phyloP scores from a whole-genome alignment of 345 rosid species.

The Salix suchowensis region DNA sequence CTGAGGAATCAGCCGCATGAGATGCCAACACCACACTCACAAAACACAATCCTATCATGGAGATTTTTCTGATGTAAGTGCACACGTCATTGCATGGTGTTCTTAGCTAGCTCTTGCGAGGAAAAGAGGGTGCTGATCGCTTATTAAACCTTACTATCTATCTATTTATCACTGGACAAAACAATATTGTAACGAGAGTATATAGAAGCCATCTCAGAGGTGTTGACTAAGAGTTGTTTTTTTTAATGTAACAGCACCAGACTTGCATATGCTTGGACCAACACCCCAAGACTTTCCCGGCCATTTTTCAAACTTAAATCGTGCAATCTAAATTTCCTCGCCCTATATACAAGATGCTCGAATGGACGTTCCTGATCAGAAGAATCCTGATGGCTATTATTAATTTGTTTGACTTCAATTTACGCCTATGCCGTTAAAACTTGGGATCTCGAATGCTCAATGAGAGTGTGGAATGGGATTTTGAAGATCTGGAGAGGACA shows the following conservation, averaged over 20 bases:
- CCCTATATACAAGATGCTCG: neutral
- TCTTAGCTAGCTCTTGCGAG: neutral
- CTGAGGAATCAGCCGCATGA: neutral
- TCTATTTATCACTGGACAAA: neutral
- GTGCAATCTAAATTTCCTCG: neutral
- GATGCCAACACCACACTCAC: constrained; percentile 8
- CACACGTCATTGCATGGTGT: neutral
- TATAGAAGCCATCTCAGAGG: neutral
- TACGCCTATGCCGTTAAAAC: too few relatives aligned
- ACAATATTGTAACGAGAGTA: neutral
- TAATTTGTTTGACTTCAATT: too few relatives aligned
- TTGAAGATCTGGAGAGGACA: neutral
- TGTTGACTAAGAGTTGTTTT: neutral
- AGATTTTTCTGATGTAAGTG: constrained; percentile 14
- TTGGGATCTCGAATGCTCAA: neutral
- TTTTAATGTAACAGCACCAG: neutral
- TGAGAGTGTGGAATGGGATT: neutral
- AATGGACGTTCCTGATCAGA: neutral
- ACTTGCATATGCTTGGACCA: neutral
- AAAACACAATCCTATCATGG: constrained; percentile 17
- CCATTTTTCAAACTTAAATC: neutral
- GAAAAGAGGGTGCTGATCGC: neutral
- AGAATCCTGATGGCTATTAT: too few relatives aligned
- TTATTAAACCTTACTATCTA: neutral
- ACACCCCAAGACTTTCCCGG: neutral